Evolutionary conservation across 306 rosid species (phyloP), one percentile per base, ranked within the genome.

Genomic region (Vigna hirtella): DNA sequence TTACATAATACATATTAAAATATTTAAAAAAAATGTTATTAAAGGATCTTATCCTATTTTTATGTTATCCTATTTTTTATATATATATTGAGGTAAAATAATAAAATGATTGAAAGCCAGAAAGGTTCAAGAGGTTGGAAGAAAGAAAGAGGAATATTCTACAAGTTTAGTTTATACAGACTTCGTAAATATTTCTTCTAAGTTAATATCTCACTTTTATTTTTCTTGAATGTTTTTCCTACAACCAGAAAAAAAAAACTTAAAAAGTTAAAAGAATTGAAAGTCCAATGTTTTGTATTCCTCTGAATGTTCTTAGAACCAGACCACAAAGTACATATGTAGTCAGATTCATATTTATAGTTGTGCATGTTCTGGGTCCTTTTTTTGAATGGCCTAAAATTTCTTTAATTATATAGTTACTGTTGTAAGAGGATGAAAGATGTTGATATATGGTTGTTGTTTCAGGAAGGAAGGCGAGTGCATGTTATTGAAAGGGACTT

Each of bases 401-500:
- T n/a, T n/a, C 47, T 36, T 59, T 38, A 15, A 68, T 71, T 59
- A 38, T 61, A 28, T 30, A 22, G 45, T 30, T 66, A 51, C 49
- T 77, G 75, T 45, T 69, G 10, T 80, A 40, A 61, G 57, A 40
- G 20, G 70, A 66, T 63, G 24, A 55, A 36, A 43, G 74, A 48
- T 26, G 4, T 77, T 62, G 34, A 18, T 66, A 2, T 52, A 40
- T 73, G 70, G 7, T 73, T 53, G 2, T 55, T 73, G 42, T 81
- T 57, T 50, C 76, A 93, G 97, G 98, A 91, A 26, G 97, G 98
- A 68, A 82, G 91, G 20, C 79, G 53, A 66, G 93, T 94, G 24
- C 96, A 86, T 75, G 90, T 88, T 65, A 86, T 94, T 43, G 98
- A 94, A 56, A 90, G 98, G 69, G 98, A 94, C 76, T 85, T 94